Evolutionary conservation across 2,329 filamentous ascomycete genomes (phyloP), one percentile per base, ranked within the genome.

Genomic region (Teratosphaeria pseudoeucalypti): DNA sequence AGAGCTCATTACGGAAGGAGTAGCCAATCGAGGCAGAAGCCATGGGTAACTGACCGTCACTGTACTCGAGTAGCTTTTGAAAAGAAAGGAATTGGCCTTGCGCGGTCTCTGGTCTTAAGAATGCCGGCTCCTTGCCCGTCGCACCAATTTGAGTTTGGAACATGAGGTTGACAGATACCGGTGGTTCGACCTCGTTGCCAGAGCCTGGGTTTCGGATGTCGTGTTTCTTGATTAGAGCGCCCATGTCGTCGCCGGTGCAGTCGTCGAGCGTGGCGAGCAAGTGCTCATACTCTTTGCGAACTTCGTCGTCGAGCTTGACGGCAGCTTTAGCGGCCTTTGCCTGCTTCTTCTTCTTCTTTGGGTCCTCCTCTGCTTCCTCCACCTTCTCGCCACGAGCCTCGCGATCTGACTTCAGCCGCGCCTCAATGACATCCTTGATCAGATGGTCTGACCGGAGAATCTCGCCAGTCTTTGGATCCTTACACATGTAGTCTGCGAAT

Each of bases 31-130:
- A 95, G 54, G 94, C 94, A 56, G 92, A 97, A 14, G 94, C 94
- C 72, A 99, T 97, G 29, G 94, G 94, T 89, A 99, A 96, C 68
- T 86, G 82, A 70, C 90, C 85, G 76, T 95, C 89, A 79, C 96
- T 97, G 81, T 92, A 97, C 66, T 96, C 92, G 61, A 97, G 86
- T 54, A 99, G 85, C 79, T 96, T 96, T 68, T 88, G 85, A 75
- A 99, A 99, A 77, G 95, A 96, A 65, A 97, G 79, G 78, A 99
- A 99, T 77, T 99, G 94, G 65, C 94, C 94, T 81, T 99, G 94
- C 3, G 94, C 94, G 34, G 94, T 99, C 77, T 99, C 94, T 52
- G 94, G 94, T 58, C 92, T 85, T 60, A 96, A 81, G 74, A 90
- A 96, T 58, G 90, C 92, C 55, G 88, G 84, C 63, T 88, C 81